Conservation (phyloP, 495 filamentous ascomycete species). For the Aspergillus incahuasiensis region DNA sequence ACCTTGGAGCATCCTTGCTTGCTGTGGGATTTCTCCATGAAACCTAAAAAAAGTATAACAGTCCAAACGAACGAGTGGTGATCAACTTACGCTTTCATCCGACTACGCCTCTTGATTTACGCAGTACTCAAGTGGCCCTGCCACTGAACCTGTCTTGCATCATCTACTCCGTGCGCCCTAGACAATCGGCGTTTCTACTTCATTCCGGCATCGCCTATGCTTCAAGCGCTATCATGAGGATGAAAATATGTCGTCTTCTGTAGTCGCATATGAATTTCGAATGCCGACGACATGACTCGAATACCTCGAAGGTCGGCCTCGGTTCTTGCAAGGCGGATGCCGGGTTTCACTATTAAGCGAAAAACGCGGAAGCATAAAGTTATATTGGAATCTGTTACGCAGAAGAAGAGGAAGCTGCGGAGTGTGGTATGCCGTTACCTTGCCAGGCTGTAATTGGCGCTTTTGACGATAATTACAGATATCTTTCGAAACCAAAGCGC, state of each 20-base stretch:
- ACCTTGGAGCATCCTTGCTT: not conserved
- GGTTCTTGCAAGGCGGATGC: slow-evolving; percentile 29
- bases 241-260: slow-evolving; percentile 11
- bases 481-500: slow-evolving; percentile 51
- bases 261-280: slow-evolving; percentile 19
- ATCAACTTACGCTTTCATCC: too few species aligned
- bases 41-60: too few species aligned
- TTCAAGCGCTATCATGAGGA: slow-evolving; percentile 4
- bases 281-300: slow-evolving; percentile 33
- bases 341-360: slow-evolving; percentile 28
- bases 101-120: too few species aligned
- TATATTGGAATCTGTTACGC: slow-evolving; percentile 52
- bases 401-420: slow-evolving; percentile 56
- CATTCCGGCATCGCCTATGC: slow-evolving; percentile 6
- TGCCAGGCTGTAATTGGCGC: slow-evolving; percentile 3
- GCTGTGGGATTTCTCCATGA: not conserved
- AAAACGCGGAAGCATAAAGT: slow-evolving; percentile 52
- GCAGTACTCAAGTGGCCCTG: too few species aligned
- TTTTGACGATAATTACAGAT: slow-evolving; percentile 35
- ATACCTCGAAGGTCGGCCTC: slow-evolving; percentile 33
- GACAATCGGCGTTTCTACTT: not conserved
- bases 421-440: slow-evolving; percentile 46
- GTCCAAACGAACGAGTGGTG: too few species aligned
- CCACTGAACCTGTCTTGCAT: not conserved
- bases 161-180: not conserved